Percentiles rank a stretch among this genome's conserved stretches.
Conservation (phyloP, 768 basidiomycete genomes). For the Phlegmacium glaucopus region DNA sequence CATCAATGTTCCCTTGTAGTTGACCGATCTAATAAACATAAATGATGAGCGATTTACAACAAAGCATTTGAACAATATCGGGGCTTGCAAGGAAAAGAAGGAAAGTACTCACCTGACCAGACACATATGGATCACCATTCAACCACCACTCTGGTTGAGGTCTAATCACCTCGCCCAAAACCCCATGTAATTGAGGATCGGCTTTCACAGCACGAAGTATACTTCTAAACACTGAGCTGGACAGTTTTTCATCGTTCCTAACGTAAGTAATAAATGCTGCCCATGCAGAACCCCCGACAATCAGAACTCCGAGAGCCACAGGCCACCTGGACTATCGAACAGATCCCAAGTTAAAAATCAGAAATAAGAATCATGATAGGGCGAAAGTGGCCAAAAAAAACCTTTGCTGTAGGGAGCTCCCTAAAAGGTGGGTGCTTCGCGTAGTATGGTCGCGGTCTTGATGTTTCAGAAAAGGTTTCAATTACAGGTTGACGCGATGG, state of each 20-base stretch:
- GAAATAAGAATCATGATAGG: neutral
- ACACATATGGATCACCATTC: constrained; percentile 72
- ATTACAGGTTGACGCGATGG: constrained; percentile 15
- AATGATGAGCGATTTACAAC: neutral
- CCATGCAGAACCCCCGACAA: constrained; percentile 61
- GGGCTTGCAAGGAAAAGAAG: neutral
- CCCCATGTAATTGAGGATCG: constrained; percentile 43
- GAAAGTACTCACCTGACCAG: constrained; percentile 53
- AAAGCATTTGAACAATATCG: neutral
- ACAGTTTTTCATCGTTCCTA: constrained; percentile 75
- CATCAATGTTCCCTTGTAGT: constrained; percentile 72
- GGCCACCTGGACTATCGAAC: constrained; percentile 54
- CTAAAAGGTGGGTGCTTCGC: constrained; percentile 29
- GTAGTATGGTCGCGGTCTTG: constrained; percentile 36
- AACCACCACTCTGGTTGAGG: constrained; percentile 70
- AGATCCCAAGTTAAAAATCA: neutral
- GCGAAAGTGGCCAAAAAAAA: constrained; percentile 7
- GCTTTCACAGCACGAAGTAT: constrained; percentile 59
- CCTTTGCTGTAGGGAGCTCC: constrained; percentile 36
- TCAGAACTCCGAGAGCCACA: constrained; percentile 42
- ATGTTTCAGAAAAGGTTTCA: constrained; percentile 27
- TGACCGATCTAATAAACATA: constrained; percentile 62
- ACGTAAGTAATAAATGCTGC: constrained; percentile 63
- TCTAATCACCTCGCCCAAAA: constrained; percentile 63
- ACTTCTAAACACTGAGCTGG: constrained; percentile 70